Evolutionary conservation across 805 yeast genomes (phyloP), one percentile per base, ranked within the genome.

Genomic region (Candida fluviatilis): DNA sequence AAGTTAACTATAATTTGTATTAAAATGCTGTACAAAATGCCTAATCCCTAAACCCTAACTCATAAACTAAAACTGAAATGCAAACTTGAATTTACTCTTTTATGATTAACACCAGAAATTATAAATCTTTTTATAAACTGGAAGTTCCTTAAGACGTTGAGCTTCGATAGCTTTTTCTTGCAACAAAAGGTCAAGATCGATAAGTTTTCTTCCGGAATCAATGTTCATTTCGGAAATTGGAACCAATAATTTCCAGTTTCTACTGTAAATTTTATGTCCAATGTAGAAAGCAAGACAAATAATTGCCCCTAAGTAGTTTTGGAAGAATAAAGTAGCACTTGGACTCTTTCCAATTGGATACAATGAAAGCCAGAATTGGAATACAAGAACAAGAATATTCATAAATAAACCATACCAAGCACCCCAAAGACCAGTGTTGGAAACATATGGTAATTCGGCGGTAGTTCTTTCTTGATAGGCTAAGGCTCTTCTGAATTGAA

Each of bases 171-270:
- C 72, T 32, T 75, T 56, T 51, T 73, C 77, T 47, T 70, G 73
- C 38, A 59, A 61, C 39, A 79, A 58, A 37, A 64, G 48, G 4
- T 80, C 84, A 35, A 70, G 38, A 52, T 80, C 84, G n/a, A 67
- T 51, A 31, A 72, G 78, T 40, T 78, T 73, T 59, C 80, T 69
- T 28, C 87, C 86, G 10, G 76, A 62, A 47, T 76, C 81, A 32
- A 81, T 62, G 47, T 81, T 87, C 57, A 80, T 66, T 17, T 74
- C 74, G n/a, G 57, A 51, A 29, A 74, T 68, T 55, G 52, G 75
- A 52, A 54, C 59, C 23, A 45, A 38, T 53, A 31, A 64, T 35
- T 40, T 45, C 57, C 67, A 58, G 41, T 67, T 64, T 41, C 67
- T 60, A 18, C 58, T 51, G 54, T 63, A 75, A 12, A 75, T 8